phyloP scores from a whole-genome alignment of 441 rosid species.

The Syzygium malaccense region DNA sequence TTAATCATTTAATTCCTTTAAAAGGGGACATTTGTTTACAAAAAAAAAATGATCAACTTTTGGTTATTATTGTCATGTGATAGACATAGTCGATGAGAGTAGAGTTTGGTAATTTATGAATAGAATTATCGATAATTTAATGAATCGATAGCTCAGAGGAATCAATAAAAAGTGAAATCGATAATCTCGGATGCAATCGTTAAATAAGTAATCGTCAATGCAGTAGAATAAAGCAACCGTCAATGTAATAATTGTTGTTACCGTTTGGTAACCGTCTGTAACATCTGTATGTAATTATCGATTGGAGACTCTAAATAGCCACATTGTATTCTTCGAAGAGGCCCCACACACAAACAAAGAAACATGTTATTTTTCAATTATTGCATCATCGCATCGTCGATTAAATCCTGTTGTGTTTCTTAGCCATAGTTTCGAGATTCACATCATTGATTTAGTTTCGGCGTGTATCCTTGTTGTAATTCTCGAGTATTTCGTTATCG shows the following conservation, averaged over 20 bases:
- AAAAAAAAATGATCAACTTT: background rate
- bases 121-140: background rate
- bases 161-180: background rate
- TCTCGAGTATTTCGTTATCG: too few species aligned
- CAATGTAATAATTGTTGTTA: background rate
- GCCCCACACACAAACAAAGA: background rate
- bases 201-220: background rate
- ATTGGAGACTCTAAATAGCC: background rate
- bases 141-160: background rate
- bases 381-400: too few species aligned
- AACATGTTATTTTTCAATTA: background rate
- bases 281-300: rapidly evolving
- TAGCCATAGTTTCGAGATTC: rapidly evolving
- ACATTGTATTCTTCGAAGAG: background rate
- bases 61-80: background rate
- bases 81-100: background rate
- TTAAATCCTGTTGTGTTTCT: background rate
- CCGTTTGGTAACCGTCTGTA: background rate
- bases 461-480: background rate
- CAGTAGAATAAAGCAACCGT: background rate
- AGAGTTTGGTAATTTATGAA: background rate
- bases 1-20: background rate
- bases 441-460: rapidly evolving
- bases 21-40: background rate
- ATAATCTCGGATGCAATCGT: background rate